A percentile compares a stretch with the other conserved stretches of the same genome.
phyloP scores from a whole-genome alignment of 805 yeast species.

The Helenozyma baotianmanensis region DNA sequence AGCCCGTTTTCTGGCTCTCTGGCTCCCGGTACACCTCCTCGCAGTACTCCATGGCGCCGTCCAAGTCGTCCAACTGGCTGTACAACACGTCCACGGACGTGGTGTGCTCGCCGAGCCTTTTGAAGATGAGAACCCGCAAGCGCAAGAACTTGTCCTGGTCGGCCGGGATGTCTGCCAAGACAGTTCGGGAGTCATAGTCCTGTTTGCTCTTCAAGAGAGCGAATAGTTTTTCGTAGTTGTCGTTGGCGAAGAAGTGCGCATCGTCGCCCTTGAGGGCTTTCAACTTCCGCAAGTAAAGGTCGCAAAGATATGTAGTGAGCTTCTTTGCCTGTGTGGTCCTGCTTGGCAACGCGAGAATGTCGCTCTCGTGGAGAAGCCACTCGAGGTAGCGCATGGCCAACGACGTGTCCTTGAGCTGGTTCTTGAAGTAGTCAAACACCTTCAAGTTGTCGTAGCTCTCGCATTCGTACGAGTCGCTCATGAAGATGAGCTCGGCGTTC shows the following conservation, averaged over 20 bases:
- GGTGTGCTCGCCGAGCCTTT: slow-evolving; percentile 55
- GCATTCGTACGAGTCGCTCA: slow-evolving; percentile 59
- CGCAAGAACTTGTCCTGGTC: slow-evolving; percentile 32
- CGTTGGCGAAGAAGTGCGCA: slow-evolving; percentile 11
- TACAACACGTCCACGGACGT: slow-evolving; percentile 60
- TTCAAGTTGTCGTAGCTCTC: slow-evolving; percentile 50
- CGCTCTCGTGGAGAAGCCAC: slow-evolving; percentile 38
- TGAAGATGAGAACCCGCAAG: slow-evolving; percentile 54
- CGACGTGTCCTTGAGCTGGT: slow-evolving; percentile 16
- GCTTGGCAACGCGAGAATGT: slow-evolving; percentile 17
- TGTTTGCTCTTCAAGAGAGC: slow-evolving; percentile 27
- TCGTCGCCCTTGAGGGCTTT: slow-evolving; percentile 8
- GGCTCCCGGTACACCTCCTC: slow-evolving; percentile 37
- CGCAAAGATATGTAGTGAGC: slow-evolving; percentile 32
- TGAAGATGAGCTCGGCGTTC: slow-evolving; percentile 47
- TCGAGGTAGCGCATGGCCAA: slow-evolving; percentile 41
- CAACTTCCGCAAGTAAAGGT: slow-evolving; percentile 27
- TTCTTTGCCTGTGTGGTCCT: slow-evolving; percentile 17
- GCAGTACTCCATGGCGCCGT: slow-evolving; percentile 60
- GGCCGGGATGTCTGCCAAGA: slow-evolving; percentile 29
- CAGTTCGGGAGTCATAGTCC: slow-evolving; percentile 35
- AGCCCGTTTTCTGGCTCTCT: slow-evolving; percentile 35
- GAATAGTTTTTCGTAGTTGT: slow-evolving; percentile 27
- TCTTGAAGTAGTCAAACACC: slow-evolving; percentile 50
- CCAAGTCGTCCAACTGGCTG: slow-evolving; percentile 51